phyloP scores from a whole-genome alignment of 352 stramenopile genomes.

The Blastocystis sp. region DNA sequence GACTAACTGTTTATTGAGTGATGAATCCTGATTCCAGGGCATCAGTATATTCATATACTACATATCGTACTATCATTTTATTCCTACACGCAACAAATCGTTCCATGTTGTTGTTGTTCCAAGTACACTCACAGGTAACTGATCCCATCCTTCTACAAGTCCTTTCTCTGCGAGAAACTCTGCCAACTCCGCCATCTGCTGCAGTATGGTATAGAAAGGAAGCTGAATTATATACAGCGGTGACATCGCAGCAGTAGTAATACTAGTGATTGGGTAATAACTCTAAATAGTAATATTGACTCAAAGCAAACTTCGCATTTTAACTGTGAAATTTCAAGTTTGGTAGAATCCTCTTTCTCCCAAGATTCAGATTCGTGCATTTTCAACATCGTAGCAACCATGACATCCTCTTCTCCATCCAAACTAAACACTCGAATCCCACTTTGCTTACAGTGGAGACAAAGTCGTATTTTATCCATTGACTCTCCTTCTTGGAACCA shows the following conservation, averaged over 20 bases:
- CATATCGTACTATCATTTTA: not conserved
- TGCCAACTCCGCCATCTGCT: not conserved
- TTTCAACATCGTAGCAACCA: not conserved
- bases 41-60: constrained; percentile 40
- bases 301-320: not conserved
- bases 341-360: not conserved
- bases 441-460: not conserved
- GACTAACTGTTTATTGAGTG: constrained; percentile 32
- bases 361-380: not conserved
- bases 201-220: not conserved
- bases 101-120: not conserved
- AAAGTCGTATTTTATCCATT: not conserved
- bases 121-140: not conserved
- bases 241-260: not conserved
- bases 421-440: not conserved
- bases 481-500: not conserved
- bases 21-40: constrained; percentile 41
- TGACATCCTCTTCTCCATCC: not conserved
- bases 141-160: constrained; percentile 22
- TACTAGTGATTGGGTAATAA: not conserved
- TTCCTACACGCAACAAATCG: not conserved
- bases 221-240: not conserved
- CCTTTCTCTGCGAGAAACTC: not conserved
- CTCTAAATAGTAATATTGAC: not conserved
- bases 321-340: not conserved